These are phyloP conservation scores for Vitis hybrid DNA, from an alignment of 177 flowering plant species.

Conservation along the genomic window DNA sequence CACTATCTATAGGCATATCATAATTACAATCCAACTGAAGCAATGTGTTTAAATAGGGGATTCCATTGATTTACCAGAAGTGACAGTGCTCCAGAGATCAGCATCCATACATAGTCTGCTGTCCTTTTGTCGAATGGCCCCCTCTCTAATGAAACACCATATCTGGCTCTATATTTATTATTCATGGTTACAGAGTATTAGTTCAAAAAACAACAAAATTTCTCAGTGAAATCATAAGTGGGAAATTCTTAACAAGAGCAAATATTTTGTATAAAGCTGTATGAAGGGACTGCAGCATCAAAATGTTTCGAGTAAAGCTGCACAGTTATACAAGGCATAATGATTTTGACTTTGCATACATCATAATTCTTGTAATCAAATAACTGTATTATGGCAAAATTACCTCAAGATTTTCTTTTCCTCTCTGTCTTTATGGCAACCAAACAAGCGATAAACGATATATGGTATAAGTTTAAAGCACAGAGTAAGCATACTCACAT, in stretches of 20 bases:
- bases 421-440: neutral
- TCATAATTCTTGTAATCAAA: neutral
- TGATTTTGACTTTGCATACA: too few relatives aligned
- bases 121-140: constrained; percentile 61
- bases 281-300: too few relatives aligned
- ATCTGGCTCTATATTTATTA: constrained; percentile 36
- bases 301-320: too few relatives aligned
- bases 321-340: too few relatives aligned
- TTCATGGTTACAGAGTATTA: constrained; percentile 10
- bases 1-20: too few relatives aligned
- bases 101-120: constrained; percentile 68
- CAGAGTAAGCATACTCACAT: constrained; percentile 33
- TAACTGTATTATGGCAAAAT: neutral
- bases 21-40: neutral
- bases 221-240: too few relatives aligned
- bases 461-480: neutral
- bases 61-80: constrained; percentile 42
- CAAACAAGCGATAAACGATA: neutral
- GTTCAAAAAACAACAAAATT: neutral
- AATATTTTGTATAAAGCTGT: too few relatives aligned
- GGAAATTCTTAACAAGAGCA: neutral
- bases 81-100: constrained; percentile 49
- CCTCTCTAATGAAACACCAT: constrained; percentile 56
- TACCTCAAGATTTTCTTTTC: neutral
- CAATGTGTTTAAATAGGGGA: neutral